Evolutionary conservation across 2,329 filamentous ascomycete genomes (phyloP).

Genomic region (Leptographium radiaticola): DNA sequence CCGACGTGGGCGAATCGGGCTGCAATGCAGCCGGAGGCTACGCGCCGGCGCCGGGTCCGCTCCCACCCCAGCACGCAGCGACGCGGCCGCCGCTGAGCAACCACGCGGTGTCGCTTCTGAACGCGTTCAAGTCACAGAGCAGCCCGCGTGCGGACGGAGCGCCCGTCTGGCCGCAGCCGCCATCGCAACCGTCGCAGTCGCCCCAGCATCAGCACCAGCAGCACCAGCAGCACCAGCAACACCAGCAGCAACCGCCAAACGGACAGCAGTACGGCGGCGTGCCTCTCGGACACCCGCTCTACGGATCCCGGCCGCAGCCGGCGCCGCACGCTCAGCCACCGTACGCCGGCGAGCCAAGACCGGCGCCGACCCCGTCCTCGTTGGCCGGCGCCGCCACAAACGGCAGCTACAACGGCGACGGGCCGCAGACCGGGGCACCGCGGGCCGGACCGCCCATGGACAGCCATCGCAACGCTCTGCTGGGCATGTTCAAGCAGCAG

Average conservation of each 20-base stretch:
- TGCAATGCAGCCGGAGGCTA: background rate
- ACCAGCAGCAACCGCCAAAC: background rate
- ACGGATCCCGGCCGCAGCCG: conserved; percentile 1
- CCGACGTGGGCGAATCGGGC: conserved; percentile 14
- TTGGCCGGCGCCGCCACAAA: background rate
- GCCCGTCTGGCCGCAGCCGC: background rate
- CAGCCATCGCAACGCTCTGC: conserved; percentile 9
- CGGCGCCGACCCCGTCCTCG: background rate
- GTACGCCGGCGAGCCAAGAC: background rate
- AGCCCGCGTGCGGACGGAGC: background rate
- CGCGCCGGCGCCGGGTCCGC: conserved; percentile 5
- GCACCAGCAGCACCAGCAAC: conserved; percentile 1
- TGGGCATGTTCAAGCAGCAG: conserved; percentile 30
- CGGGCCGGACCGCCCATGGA: conserved; percentile 1
- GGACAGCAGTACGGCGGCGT: conserved; percentile 1
- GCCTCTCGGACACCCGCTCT: background rate
- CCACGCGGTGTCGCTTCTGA: conserved; percentile 25
- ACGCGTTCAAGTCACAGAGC: conserved; percentile 23
- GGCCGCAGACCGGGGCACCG: background rate
- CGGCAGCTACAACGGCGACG: background rate
- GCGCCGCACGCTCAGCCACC: background rate
- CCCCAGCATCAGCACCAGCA: background rate
- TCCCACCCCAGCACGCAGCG: conserved; percentile 12
- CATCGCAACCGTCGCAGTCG: background rate
- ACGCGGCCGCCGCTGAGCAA: conserved; percentile 17